These are phyloP conservation scores for Mycena epipterygia DNA, from an alignment of 768 basidiomycete species.

Conservation along the genomic window DNA sequence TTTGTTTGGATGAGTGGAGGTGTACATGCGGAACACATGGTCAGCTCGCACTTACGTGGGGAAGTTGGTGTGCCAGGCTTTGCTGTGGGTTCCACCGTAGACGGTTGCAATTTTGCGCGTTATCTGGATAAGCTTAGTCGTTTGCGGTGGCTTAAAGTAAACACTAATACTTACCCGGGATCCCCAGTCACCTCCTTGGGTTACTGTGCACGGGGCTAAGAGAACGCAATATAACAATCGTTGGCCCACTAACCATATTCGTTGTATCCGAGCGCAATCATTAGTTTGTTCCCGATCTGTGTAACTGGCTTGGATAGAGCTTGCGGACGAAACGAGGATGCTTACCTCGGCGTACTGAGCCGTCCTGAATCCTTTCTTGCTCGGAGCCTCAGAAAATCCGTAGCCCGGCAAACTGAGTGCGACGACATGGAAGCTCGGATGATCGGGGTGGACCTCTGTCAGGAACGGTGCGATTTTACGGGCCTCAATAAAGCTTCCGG, in stretches of 20 bases:
- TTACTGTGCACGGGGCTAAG: conserved; percentile 47
- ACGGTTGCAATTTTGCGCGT: conserved; percentile 46
- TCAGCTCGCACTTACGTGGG: conserved; percentile 44
- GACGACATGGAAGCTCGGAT: conserved; percentile 64
- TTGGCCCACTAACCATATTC: conserved; percentile 14
- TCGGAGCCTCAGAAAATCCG: conserved; percentile 60
- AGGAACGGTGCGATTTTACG: conserved; percentile 59
- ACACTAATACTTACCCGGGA: conserved; percentile 42
- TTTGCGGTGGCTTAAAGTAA: not conserved
- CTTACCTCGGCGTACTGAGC: conserved; percentile 58
- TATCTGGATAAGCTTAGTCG: conserved; percentile 45
- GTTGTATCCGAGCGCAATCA: conserved; percentile 60
- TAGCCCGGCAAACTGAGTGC: conserved; percentile 56
- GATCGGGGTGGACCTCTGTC: conserved; percentile 44
- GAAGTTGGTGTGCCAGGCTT: conserved; percentile 63
- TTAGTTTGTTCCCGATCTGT: conserved; percentile 61
- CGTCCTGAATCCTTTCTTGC: conserved; percentile 53
- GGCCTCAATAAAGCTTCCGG: conserved; percentile 59
- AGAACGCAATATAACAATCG: not conserved
- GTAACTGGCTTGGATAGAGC: no score
- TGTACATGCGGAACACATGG: not conserved
- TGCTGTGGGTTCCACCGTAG: conserved; percentile 55
- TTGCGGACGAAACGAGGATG: not conserved
- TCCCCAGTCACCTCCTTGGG: conserved; percentile 66
- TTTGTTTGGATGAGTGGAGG: not conserved